These are phyloP conservation scores for Salix koriyanagi DNA, from an alignment of 345 rosid species.

Conservation along the genomic window DNA sequence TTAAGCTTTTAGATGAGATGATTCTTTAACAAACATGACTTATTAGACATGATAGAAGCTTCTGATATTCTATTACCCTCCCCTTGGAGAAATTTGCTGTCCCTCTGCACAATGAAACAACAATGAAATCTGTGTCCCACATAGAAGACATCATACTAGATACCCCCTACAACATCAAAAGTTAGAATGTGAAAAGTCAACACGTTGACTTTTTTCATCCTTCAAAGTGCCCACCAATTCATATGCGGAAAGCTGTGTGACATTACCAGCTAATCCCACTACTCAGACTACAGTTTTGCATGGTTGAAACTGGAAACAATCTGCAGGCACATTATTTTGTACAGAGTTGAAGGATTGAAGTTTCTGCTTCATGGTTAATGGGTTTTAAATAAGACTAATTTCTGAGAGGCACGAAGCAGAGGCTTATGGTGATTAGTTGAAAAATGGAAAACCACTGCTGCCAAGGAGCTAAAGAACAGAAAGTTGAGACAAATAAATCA, in stretches of 20 bases:
- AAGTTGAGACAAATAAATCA: no score
- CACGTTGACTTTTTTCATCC: not conserved
- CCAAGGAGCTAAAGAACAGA: no score
- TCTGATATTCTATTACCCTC: slow-evolving; percentile 90
- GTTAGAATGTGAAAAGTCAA: not conserved
- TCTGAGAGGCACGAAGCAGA: no score
- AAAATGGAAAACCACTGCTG: no score
- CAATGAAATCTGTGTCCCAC: not conserved
- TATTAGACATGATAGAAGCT: slow-evolving; percentile 27
- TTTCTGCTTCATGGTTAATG: no score
- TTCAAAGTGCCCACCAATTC: not conserved
- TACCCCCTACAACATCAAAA: not conserved
- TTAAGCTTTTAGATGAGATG: no score
- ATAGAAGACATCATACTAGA: not conserved
- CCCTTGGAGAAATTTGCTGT: slow-evolving; percentile 81
- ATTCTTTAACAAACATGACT: not conserved
- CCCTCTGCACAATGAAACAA: slow-evolving; percentile 48
- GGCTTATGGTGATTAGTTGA: no score
- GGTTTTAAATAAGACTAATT: no score
- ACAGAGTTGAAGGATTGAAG: no score
- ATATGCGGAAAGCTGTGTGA: no score
- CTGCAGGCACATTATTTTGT: not conserved
- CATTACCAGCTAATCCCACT: not conserved
- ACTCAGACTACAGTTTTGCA: not conserved
- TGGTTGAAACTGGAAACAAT: not conserved